These are phyloP conservation scores for Sedum album DNA, from an alignment of 164 flowering plant species.

Conservation along the genomic window DNA sequence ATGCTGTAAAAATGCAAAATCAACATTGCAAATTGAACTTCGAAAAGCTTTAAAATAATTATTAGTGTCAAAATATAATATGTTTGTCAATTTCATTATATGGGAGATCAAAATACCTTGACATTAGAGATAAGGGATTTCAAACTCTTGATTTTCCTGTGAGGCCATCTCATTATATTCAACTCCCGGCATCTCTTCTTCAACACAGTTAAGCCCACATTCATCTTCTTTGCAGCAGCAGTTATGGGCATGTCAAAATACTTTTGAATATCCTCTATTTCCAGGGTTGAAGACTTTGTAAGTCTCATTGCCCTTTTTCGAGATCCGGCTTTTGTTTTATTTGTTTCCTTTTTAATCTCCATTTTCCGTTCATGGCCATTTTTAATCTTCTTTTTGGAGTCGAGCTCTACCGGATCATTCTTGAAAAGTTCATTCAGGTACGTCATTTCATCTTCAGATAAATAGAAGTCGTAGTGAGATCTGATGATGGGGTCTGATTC, in stretches of 20 bases:
- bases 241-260: constrained; percentile 48
- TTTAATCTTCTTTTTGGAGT: neutral
- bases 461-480: neutral
- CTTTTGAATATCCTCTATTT: constrained; percentile 47
- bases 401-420: neutral
- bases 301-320: neutral
- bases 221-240: constrained; percentile 44
- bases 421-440: neutral
- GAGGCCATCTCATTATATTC: constrained; percentile 56
- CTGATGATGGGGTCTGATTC: neutral
- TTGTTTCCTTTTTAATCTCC: neutral
- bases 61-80: too few species aligned
- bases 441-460: neutral
- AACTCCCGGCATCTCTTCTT: constrained; percentile 62
- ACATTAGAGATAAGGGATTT: constrained; percentile 41
- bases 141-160: constrained; percentile 57
- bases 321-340: neutral
- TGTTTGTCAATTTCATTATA: too few species aligned
- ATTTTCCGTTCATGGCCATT: neutral
- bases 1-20: too few species aligned
- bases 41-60: too few species aligned
- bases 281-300: constrained; percentile 19
- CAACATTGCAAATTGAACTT: too few species aligned
- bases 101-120: too few species aligned
- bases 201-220: constrained; percentile 46